Evolutionary conservation across 1,139 yeast genomes (phyloP), one percentile per base, ranked within the genome.

Genomic region (Sugiyamaella sp.): DNA sequence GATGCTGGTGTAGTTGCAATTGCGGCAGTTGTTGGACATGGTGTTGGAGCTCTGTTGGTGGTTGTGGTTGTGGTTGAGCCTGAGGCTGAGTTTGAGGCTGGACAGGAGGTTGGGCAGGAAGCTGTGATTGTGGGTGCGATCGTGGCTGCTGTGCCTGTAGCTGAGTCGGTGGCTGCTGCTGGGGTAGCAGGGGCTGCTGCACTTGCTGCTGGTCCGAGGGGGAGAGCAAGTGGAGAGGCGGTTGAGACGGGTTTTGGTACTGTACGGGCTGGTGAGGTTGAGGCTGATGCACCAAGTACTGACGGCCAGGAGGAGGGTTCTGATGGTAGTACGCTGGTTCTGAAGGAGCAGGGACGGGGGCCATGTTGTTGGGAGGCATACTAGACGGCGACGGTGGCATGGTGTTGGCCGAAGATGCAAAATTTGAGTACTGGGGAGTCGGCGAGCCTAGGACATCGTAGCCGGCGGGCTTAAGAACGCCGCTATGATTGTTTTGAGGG

Each of bases 401-500:
- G 33, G 56, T 17, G 48, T 40, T 8, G 49, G 38, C 1, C 48
- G 55, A 14, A 45, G 52, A 21, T 45, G 50, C 33, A 35, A 22
- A 44, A 27, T 41, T 22, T 35, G 55, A 12, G 14, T 39, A 33
- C 20, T 44, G 48, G 21, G 51, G 37, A 24, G 49, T 24, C 5
- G 44, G 44, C 25, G 50, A 46, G 35, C 35, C 35, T 29, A 29
- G 14, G 14, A 4, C 35, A 14, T 12, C 35, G 4, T 10, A 5
- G 35, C 14, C 8, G 14, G 14, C 35, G n/a, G 35, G 8, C 14
- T 29, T 29, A 6, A 17, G 27, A 29, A 24, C 10, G 38, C 29
- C 3, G 33, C 32, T 2, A 38, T 24, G 25, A 35, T 29, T 29
- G n/a, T 29, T 29, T 29, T 29, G 35, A 29, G 35, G 35, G 35